Conservation (phyloP, 2,329 filamentous ascomycete species). For the Orbilia ellipsospora region DNA sequence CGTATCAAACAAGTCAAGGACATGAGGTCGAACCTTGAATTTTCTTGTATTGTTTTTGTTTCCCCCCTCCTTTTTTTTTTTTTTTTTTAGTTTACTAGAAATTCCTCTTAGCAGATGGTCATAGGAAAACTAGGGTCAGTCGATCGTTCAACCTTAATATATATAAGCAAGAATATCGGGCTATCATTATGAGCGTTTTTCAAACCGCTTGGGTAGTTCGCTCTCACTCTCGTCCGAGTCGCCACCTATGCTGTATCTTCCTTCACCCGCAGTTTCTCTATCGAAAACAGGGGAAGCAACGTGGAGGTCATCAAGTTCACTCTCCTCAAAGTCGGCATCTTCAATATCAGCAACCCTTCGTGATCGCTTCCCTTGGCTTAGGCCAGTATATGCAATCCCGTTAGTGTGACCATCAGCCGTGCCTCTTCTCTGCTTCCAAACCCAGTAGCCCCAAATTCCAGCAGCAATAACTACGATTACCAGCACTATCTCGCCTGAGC, state of each 20-base stretch:
- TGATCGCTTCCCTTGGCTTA: conserved; percentile 66
- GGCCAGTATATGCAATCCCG: conserved; percentile 58
- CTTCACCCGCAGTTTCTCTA: conserved; percentile 61
- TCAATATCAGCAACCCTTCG: conserved; percentile 67
- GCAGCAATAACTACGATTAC: conserved; percentile 82
- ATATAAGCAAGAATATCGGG: conserved; percentile 3
- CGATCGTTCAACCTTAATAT: too few species aligned
- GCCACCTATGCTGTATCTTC: conserved; percentile 70
- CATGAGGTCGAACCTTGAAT: background rate
- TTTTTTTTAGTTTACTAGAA: too few species aligned
- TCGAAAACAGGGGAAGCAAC: conserved; percentile 65
- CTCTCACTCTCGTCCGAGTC: conserved; percentile 67
- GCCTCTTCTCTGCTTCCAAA: conserved; percentile 73
- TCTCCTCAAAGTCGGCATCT: conserved; percentile 74
- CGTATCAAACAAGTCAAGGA: background rate
- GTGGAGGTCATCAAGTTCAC: conserved; percentile 72
- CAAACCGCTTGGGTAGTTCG: conserved; percentile 32
- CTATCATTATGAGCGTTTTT: conserved; percentile 24
- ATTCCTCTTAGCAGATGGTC: too few species aligned
- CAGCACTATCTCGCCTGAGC: conserved; percentile 85
- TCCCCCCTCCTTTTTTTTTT: too few species aligned
- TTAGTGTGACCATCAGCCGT: conserved; percentile 62
- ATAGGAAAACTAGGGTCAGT: too few species aligned
- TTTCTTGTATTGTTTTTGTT: too few species aligned
- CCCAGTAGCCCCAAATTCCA: conserved; percentile 76